phyloP scores from a whole-genome alignment of 768 basidiomycete species.

The Hericium erinaceus region DNA sequence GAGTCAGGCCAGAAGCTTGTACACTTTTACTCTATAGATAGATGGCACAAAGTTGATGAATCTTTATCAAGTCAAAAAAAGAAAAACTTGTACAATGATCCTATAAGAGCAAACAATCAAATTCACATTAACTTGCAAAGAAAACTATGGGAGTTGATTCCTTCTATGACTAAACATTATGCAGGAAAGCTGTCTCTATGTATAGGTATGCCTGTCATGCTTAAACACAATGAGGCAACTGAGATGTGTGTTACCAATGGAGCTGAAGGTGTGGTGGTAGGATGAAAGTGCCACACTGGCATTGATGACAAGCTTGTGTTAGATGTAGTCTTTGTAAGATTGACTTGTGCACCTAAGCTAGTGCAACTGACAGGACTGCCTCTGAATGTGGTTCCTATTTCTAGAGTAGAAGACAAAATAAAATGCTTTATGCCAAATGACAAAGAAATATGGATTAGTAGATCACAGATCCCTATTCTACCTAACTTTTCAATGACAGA shows the following conservation, averaged over 20 bases:
- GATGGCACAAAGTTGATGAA: not conserved
- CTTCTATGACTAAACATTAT: constrained; percentile 8
- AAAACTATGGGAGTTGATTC: constrained; percentile 17
- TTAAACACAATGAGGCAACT: constrained; percentile 17
- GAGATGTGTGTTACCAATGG: constrained; percentile 19
- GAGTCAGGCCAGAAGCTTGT: constrained; percentile 20
- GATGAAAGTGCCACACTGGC: constrained; percentile 3
- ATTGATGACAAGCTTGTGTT: not conserved
- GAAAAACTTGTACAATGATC: not conserved
- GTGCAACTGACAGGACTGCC: constrained; percentile 10
- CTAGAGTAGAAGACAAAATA: not conserved
- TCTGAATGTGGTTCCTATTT: constrained; percentile 15
- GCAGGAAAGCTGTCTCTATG: constrained; percentile 15
- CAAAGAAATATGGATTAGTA: not conserved
- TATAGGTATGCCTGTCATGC: constrained; percentile 16
- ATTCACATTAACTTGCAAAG: constrained; percentile 1
- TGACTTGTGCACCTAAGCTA: constrained; percentile 3
- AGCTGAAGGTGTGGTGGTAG: constrained; percentile 13
- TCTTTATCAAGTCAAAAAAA: not conserved
- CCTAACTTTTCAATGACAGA: constrained; percentile 20
- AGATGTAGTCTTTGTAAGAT: constrained; percentile 10
- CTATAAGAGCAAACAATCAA: not conserved
- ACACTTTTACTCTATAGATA: constrained; percentile 20
- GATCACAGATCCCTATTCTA: constrained; percentile 11
- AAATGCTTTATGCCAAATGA: constrained; percentile 7